Base-by-base conservation (phyloP, 1,284 basidiomycete species). In the Fomitiporia mediterranea region DNA sequence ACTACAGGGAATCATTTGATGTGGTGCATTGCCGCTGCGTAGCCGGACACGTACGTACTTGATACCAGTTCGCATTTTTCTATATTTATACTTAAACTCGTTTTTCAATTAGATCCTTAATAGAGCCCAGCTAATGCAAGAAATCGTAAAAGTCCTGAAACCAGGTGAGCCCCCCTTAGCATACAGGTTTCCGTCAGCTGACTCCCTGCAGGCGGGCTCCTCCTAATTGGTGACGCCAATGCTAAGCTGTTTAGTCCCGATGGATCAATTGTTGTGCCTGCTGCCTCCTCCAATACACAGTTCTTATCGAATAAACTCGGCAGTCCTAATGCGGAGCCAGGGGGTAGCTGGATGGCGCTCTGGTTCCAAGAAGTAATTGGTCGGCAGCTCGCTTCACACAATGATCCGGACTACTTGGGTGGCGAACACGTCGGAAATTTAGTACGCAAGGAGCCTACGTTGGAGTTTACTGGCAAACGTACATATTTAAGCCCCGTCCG, bases 21-120 rank as follows among this genome's bases (percentile, higher is more conserved):
- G 17, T 58, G 25, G 57, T 58, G 11, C 57, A 58, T 15, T 54
- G 52, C 43, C 57, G 57, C 13, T 58, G 57, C 40, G 57, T 58
- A 21, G 57, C 52, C 28, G 57, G 57, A n/a, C 57, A 58, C 51
- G 57, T 58, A 27, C 46, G 56, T 48, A 39, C 38, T 25, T 6
- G 39, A 46, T 43, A 13, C 21, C n/a, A 19, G n/a, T 40, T 28
- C 17, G 2, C 27, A 11, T 51, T 19, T 21, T 9, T n/a, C 13
- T 39, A 42, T 25, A 25, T 35, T 27, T 28, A 19, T 30, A 19
- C 48, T 23, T 40, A 13, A 30, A 11, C 19, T n/a, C 23, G 25
- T 39, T 37, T 21, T 27, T 38, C 37, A 11, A 23, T 17, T 11
- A 58, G 57, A 40, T 58, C 9, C 21, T 50, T 13, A 52, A 58